Evolutionary conservation across 2,329 filamentous ascomycete species (phyloP).

Genomic region (Hymenoscyphus scutula): DNA sequence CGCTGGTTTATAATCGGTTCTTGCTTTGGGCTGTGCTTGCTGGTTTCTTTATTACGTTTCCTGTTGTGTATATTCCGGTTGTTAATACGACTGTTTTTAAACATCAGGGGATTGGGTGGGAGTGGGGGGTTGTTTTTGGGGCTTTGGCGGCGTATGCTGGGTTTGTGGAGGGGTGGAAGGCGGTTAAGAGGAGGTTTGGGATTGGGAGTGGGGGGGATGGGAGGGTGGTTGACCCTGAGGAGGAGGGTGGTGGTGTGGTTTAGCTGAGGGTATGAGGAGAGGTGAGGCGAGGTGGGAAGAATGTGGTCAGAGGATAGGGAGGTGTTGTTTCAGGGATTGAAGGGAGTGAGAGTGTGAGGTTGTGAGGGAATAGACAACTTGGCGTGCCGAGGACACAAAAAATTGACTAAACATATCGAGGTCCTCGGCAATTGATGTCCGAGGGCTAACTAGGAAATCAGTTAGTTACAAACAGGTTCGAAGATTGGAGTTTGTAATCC

Average conservation of each 20-base stretch:
- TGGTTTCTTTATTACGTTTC: slow-evolving; percentile 59
- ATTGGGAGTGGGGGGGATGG: slow-evolving; percentile 2
- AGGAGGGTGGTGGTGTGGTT: not conserved
- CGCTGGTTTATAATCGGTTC: slow-evolving; percentile 68
- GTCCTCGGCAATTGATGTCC: too few relatives aligned
- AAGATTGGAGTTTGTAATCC: too few relatives aligned
- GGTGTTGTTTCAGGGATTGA: too few relatives aligned
- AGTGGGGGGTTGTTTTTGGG: slow-evolving; percentile 67
- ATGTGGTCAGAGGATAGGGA: too few relatives aligned
- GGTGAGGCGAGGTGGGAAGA: not conserved
- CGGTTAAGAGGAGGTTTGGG: slow-evolving; percentile 51
- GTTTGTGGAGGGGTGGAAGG: slow-evolving; percentile 69
- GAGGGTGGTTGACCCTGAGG: not conserved
- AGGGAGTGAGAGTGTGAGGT: too few relatives aligned
- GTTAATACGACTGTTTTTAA: slow-evolving; percentile 68
- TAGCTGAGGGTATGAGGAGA: not conserved
- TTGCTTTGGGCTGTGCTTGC: slow-evolving; percentile 62
- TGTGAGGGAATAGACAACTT: too few relatives aligned
- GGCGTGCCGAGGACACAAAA: too few relatives aligned
- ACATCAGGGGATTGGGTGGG: slow-evolving; percentile 66
- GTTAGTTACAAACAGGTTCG: too few relatives aligned
- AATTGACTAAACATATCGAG: too few relatives aligned
- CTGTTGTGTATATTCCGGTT: slow-evolving; percentile 65
- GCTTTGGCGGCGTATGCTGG: slow-evolving; percentile 58
- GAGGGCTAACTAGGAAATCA: too few relatives aligned